These are phyloP conservation scores for Pleurozium schreberi DNA, from an alignment of 225 moss, liverwort and hornwort species.

Conservation along the genomic window DNA sequence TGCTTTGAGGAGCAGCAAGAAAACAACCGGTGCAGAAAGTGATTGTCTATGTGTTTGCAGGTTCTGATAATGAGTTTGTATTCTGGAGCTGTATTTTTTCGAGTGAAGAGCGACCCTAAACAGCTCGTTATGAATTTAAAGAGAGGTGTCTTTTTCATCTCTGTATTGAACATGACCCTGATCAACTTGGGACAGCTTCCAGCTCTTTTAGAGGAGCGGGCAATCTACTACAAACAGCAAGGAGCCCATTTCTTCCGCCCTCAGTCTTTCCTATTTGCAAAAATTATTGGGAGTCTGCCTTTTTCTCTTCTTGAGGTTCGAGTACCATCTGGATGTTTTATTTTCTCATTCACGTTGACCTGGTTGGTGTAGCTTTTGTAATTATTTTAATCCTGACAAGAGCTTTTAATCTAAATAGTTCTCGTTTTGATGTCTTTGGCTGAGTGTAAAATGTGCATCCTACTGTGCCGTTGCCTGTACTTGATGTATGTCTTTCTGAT, in stretches of 20 bases:
- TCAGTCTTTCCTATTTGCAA: slow-evolving; percentile 58
- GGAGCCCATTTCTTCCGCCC: slow-evolving; percentile 82
- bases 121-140: slow-evolving; percentile 62
- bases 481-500: neutral
- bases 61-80: slow-evolving; percentile 50
- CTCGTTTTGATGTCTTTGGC: neutral
- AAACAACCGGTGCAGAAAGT: neutral
- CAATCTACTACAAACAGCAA: slow-evolving; percentile 81
- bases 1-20: neutral
- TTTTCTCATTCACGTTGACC: neutral
- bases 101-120: slow-evolving; percentile 27
- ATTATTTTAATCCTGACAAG: neutral
- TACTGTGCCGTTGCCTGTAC: neutral
- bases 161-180: slow-evolving; percentile 74
- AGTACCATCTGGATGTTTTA: neutral
- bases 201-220: slow-evolving; percentile 58
- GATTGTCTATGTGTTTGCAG: slow-evolving; percentile 32
- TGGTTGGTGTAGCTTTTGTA: neutral
- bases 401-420: neutral
- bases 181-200: slow-evolving; percentile 90
- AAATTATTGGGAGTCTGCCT: slow-evolving; percentile 55
- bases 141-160: slow-evolving; percentile 62
- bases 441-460: neutral
- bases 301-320: slow-evolving; percentile 63
- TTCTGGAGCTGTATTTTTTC: slow-evolving; percentile 58